Base-by-base conservation (phyloP, 306 rosid species). In the Casuarina equisetifolia region DNA sequence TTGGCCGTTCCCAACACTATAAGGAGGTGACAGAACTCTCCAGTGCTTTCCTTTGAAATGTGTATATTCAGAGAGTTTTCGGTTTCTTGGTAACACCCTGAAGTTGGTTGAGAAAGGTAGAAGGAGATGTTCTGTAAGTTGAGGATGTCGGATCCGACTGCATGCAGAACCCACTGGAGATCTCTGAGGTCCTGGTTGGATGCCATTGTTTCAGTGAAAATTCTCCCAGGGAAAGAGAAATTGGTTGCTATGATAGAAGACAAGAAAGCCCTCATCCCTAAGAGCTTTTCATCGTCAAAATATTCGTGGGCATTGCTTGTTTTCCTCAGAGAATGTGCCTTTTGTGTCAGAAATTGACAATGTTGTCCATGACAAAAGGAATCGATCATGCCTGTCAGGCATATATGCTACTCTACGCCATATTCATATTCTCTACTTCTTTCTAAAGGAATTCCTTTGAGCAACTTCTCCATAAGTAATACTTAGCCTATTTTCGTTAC, bases 51-150 rank as follows among this genome's bases (percentile, higher is more conserved):
- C 45, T 82, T 82, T 67, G 97, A 87, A 61, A 92, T 78, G 82
- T 91, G 83, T 10, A 95, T 80, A 62, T 67, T 95, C 77, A 92
- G 77, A 85, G 97, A 89, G 88, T 86, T 88, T 53, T 95, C 93
- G 38, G 97, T 88, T 85, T 95, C 97, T 70, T 86, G 91, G 86
- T 76, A 81, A 72, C 90, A 91, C 42, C 79, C 66, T 40, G 97
- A 89, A 79, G 88, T 53, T 83, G 90, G 78, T 35, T 95, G 97
- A 44, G 89, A 91, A 43, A 91, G 97, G 91, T 87, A 84, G 81
- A 95, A 92, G 85, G 97, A 91, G 69, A 95, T 71, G 84, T 80
- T 88, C 68, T 95, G 91, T 0, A 93, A 84, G 58, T 64, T 82
- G 63, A 83, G 84, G 78, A 67, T 40, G 57, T 90, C 89, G 1